These are phyloP conservation scores for Eucalyptus polybractea DNA, from an alignment of 345 rosid genomes.

Conservation along the genomic window DNA sequence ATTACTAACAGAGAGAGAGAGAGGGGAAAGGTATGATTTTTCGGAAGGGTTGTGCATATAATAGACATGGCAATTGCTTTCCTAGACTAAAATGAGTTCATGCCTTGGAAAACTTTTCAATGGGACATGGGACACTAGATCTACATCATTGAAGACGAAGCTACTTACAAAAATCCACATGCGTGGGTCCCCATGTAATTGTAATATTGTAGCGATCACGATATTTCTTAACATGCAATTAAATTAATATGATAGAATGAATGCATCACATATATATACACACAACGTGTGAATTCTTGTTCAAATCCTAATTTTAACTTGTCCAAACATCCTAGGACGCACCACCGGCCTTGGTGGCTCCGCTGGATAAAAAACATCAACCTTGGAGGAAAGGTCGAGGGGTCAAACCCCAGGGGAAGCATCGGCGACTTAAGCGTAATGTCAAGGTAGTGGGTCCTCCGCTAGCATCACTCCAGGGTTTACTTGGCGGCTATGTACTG, in stretches of 20 bases:
- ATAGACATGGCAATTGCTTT: background rate
- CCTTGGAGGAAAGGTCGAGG: too few relatives aligned
- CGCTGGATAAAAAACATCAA: too few relatives aligned
- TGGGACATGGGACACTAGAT: background rate
- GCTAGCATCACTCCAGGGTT: too few relatives aligned
- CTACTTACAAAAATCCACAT: background rate
- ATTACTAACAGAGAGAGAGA: background rate
- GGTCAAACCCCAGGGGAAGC: too few relatives aligned
- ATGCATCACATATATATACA: background rate
- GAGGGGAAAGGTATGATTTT: background rate
- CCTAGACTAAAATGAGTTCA: background rate
- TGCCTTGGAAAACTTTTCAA: background rate
- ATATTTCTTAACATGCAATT: background rate
- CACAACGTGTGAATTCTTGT: background rate
- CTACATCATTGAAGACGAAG: background rate
- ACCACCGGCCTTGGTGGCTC: too few relatives aligned
- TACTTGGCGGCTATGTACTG: too few relatives aligned
- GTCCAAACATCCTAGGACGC: background rate
- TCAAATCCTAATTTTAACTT: background rate
- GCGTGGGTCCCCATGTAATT: background rate
- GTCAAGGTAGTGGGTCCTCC: too few relatives aligned
- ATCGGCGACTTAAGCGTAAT: too few relatives aligned
- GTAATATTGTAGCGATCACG: background rate
- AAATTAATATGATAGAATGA: background rate
- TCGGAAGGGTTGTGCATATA: background rate